Conservation (phyloP, 768 basidiomycete species). For the Pleurotus tuoliensis region DNA sequence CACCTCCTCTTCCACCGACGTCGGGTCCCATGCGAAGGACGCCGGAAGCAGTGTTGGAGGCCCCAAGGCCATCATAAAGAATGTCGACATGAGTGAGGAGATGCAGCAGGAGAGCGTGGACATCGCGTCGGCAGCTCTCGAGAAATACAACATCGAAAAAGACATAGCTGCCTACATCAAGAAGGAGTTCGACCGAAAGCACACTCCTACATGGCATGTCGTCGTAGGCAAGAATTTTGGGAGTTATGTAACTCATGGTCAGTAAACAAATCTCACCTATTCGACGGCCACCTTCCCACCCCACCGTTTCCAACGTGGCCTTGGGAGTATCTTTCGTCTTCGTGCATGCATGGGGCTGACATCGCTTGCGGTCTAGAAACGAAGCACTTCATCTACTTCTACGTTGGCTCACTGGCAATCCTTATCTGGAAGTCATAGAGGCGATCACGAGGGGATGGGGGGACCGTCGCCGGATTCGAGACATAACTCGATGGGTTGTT, state of each 20-base stretch:
- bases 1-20: conserved; percentile 53
- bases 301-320: conserved; percentile 10
- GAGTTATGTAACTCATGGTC: conserved; percentile 96
- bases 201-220: conserved; percentile 96
- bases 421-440: conserved; percentile 90
- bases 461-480: neutral
- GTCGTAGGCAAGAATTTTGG: conserved; percentile 99
- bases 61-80: conserved; percentile 91
- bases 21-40: conserved; percentile 37
- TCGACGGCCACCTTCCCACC: conserved; percentile 4
- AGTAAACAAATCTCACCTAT: conserved; percentile 23
- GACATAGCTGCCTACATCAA: conserved; percentile 98
- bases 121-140: conserved; percentile 78
- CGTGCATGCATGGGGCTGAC: conserved; percentile 8
- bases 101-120: conserved; percentile 96
- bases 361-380: conserved; percentile 59
- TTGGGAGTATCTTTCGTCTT: conserved; percentile 8
- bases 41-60: conserved; percentile 30
- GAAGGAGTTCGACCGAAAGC: conserved; percentile 92
- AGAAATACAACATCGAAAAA: conserved; percentile 93
- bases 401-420: conserved; percentile 88
- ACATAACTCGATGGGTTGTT: neutral
- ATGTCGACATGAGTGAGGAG: conserved; percentile 94
- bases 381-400: conserved; percentile 99
- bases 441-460: neutral